phyloP scores from a whole-genome alignment of 768 basidiomycete species.

The Aureoboletus auriporus region DNA sequence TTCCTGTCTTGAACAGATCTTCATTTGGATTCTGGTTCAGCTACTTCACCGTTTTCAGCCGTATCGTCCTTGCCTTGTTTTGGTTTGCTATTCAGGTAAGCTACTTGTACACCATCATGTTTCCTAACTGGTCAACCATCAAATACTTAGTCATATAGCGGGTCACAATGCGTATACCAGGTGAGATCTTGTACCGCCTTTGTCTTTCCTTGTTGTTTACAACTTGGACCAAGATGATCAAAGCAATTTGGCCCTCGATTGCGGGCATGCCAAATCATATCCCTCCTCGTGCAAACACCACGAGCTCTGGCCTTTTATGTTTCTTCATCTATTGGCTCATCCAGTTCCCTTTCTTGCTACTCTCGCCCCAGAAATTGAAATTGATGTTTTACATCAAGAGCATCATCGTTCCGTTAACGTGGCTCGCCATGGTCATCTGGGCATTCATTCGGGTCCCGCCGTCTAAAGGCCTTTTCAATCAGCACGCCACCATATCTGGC shows the following conservation, averaged over 20 bases:
- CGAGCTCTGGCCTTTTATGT: constrained; percentile 65
- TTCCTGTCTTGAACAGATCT: constrained; percentile 73
- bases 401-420: constrained; percentile 59
- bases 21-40: constrained; percentile 90
- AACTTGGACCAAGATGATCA: constrained; percentile 48
- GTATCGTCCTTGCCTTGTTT: constrained; percentile 76
- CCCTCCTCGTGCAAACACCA: constrained; percentile 53
- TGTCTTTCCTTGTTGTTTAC: too few relatives aligned
- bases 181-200: constrained; percentile 11
- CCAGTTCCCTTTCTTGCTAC: constrained; percentile 69
- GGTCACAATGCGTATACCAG: constrained; percentile 74
- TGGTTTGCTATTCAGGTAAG: constrained; percentile 12
- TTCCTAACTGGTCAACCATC: background rate
- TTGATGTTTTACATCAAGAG: constrained; percentile 74
- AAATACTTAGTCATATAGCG: constrained; percentile 43
- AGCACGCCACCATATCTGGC: constrained; percentile 52
- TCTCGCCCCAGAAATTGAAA: constrained; percentile 75
- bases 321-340: constrained; percentile 78
- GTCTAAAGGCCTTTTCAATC: constrained; percentile 50
- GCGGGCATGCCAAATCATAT: constrained; percentile 63
- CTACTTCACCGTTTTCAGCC: constrained; percentile 80
- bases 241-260: constrained; percentile 79
- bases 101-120: too few relatives aligned
- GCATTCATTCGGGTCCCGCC: constrained; percentile 65
- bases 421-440: constrained; percentile 76